Percentiles rank a stretch among this genome's conserved stretches.
Conservation (phyloP, 2,329 filamentous ascomycete species). For the Botrytis aclada region DNA sequence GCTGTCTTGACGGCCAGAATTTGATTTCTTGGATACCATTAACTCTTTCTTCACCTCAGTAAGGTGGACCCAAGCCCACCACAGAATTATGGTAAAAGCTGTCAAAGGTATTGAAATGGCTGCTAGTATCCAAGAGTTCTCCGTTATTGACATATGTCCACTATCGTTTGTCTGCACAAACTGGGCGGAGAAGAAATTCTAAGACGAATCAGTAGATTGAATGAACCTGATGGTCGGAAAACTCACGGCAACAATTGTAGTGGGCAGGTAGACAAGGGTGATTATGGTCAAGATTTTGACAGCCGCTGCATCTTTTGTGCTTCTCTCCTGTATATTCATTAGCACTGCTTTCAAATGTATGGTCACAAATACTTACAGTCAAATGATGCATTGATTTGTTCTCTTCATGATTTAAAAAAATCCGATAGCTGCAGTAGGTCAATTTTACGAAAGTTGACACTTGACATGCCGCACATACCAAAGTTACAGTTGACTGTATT, state of each 20-base stretch:
- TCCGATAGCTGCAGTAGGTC: constrained; percentile 9
- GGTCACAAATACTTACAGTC: constrained; percentile 18
- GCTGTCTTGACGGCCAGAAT: background rate
- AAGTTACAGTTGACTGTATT: constrained; percentile 23
- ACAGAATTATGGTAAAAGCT: constrained; percentile 25
- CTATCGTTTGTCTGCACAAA: constrained; percentile 25
- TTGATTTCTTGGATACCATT: background rate
- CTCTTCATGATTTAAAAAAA: constrained; percentile 21
- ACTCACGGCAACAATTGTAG: constrained; percentile 30
- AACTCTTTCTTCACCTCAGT: constrained; percentile 1
- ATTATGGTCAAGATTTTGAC: constrained; percentile 34
- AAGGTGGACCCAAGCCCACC: constrained; percentile 28
- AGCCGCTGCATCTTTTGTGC: constrained; percentile 29
- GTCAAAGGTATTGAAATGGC: constrained; percentile 29
- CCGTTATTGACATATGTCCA: constrained; percentile 22
- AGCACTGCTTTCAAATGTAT: background rate
- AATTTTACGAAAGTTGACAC: background rate
- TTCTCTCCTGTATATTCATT: constrained; percentile 23
- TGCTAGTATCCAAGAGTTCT: constrained; percentile 27
- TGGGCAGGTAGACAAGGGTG: constrained; percentile 30
- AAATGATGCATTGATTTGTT: constrained; percentile 25
- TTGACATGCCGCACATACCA: constrained; percentile 19
- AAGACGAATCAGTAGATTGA: background rate
- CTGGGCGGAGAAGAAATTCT: constrained; percentile 32
- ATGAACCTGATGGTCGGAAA: background rate